A percentile compares a stretch with the other conserved stretches of the same genome.
phyloP scores from a whole-genome alignment of 2,329 filamentous ascomycete genomes.

The Tolypocladium inflatum region DNA sequence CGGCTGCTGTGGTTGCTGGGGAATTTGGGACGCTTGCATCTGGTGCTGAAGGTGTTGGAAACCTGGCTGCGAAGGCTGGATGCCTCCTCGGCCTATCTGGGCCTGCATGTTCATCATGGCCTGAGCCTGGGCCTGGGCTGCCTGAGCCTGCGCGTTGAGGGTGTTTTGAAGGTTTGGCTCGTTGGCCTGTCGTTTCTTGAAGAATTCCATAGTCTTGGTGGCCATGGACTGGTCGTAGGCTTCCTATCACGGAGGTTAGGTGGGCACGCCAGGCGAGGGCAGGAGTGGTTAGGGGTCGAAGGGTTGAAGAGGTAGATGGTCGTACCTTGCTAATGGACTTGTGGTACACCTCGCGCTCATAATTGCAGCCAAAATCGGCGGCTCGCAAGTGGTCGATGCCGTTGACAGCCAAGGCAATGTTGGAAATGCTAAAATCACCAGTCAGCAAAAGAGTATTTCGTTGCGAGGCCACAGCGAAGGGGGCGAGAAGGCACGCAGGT shows the following conservation, averaged over 20 bases:
- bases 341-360: constrained; percentile 38
- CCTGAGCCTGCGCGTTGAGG: constrained; percentile 34
- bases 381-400: constrained; percentile 30
- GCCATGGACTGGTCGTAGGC: constrained; percentile 40
- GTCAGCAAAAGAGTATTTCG: constrained; percentile 4
- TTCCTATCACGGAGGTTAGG: constrained; percentile 25
- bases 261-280: neutral
- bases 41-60: constrained; percentile 51
- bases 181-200: constrained; percentile 39
- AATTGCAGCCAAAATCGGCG: constrained; percentile 30
- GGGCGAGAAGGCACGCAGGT: neutral
- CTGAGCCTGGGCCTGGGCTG: constrained; percentile 28
- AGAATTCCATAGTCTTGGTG: constrained; percentile 37
- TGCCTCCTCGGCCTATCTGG: constrained; percentile 40
- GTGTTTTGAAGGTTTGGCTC: constrained; percentile 38
- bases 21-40: constrained; percentile 45
- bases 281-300: neutral
- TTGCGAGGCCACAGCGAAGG: neutral
- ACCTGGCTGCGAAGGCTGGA: constrained; percentile 40
- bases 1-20: constrained; percentile 22
- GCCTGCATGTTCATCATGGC: constrained; percentile 45
- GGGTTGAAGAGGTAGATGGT: neutral
- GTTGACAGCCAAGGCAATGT: constrained; percentile 36
- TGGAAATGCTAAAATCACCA: constrained; percentile 33
- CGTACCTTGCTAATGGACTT: constrained; percentile 39